These are phyloP conservation scores for Cercophora newfieldiana DNA, from an alignment of 495 filamentous ascomycete genomes.

Conservation along the genomic window DNA sequence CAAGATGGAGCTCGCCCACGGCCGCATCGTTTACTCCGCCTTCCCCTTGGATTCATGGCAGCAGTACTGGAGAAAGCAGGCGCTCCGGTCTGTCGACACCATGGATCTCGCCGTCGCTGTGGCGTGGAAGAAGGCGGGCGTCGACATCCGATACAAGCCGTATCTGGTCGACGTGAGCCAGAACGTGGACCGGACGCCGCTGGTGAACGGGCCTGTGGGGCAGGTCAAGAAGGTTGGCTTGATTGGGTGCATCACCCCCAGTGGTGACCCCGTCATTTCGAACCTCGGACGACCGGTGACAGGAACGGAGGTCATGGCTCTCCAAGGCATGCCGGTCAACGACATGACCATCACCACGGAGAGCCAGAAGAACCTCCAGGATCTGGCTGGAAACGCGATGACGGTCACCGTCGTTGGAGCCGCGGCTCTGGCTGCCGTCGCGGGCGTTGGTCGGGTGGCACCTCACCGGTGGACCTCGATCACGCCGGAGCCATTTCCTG, in stretches of 20 bases:
- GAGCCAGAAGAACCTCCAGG: constrained; percentile 62
- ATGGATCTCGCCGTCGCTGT: constrained; percentile 62
- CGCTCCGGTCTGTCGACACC: constrained; percentile 64
- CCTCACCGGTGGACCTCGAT: not conserved
- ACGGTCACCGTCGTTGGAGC: constrained; percentile 70
- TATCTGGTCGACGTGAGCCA: constrained; percentile 69
- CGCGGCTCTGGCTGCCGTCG: constrained; percentile 50
- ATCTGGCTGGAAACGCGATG: constrained; percentile 87
- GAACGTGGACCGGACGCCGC: constrained; percentile 55
- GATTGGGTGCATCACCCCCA: constrained; percentile 69
- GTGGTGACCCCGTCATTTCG: constrained; percentile 62
- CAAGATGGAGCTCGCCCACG: constrained; percentile 23
- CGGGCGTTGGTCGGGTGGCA: constrained; percentile 28
- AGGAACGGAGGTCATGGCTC: constrained; percentile 63
- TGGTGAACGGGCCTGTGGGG: constrained; percentile 34
- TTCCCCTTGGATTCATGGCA: constrained; percentile 21
- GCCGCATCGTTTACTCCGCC: constrained; percentile 10
- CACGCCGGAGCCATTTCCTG: not conserved
- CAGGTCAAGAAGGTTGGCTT: constrained; percentile 52
- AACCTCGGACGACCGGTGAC: constrained; percentile 62
- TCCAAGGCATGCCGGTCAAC: constrained; percentile 72
- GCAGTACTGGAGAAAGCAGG: constrained; percentile 23
- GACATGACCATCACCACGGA: constrained; percentile 64
- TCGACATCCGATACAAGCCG: constrained; percentile 67
- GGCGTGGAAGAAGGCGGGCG: constrained; percentile 41